Base-by-base conservation (phyloP, 2,329 filamentous ascomycete genomes). In the Beauveria australis region DNA sequence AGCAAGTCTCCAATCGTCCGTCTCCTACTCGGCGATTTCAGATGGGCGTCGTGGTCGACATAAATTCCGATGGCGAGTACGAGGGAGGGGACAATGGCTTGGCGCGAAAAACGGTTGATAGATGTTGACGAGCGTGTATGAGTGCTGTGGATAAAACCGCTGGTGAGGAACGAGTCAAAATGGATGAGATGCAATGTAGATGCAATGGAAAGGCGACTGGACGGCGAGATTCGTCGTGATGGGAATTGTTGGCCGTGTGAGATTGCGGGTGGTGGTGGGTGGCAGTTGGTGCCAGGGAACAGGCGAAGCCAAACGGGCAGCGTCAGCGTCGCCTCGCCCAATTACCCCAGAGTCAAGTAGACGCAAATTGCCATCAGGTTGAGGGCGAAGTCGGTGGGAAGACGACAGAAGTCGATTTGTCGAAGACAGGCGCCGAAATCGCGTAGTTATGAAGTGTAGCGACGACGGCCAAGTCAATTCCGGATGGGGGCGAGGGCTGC, bases 231-330 rank as follows among this genome's bases (percentile, higher is more conserved):
- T 48, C 41, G 44, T 52, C 16, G 19, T 28, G 24, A 48, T 40
- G 18, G 47, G 28, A 53, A 18, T 33, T 19, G 41, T 37, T 28
- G 53, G 43, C 43, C 26, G 19, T 37, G 33, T 6, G 14, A 37
- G 33, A 37, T 37, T 6, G 12, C 33, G 47, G 47, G 26, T 47
- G n/a, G 24, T 57, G 40, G 46, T 47, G 33, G 47, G 60, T 30
- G 53, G 53, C 60, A 47, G 46, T 57, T 16, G 60, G 24, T 46
- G 60, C 37, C 53, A 16, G 53, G 53, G 53, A 49, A 48, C 43
- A 22, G 60, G 47, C 60, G 60, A 61, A 58, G 60, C 60, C 60
- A 58, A 47, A 48, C 33, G 46, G 60, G 53, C 60, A 47, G 58
- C 33, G 33, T 37, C 33, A 43, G 49, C 60, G 60, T 60, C 60